Percentiles rank a stretch among this genome's conserved stretches.
phyloP scores from a whole-genome alignment of 179 eudicot genomes.

The Amaranthus tricolor region DNA sequence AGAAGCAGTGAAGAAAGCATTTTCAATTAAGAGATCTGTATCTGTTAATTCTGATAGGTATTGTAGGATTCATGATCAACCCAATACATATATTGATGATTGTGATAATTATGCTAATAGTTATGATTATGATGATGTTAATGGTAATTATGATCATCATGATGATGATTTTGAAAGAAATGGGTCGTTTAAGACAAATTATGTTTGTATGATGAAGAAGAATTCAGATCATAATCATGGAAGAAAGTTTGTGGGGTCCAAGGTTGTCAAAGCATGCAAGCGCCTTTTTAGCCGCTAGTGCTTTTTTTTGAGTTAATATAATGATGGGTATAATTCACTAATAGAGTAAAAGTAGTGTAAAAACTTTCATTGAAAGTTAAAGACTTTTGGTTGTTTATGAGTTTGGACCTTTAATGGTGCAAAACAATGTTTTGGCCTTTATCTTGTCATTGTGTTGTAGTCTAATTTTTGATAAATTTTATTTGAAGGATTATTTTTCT shows the following conservation, averaged over 20 bases:
- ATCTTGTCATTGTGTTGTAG: not conserved
- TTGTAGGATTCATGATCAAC: slow-evolving; percentile 62
- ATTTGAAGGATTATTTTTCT: too few species aligned
- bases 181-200: slow-evolving; percentile 28
- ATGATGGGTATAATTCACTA: slow-evolving; percentile 2
- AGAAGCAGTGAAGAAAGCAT: slow-evolving; percentile 49
- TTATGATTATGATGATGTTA: not conserved
- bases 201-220: slow-evolving; percentile 31
- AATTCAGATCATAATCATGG: slow-evolving; percentile 10
- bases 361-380: slow-evolving; percentile 13
- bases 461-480: not conserved
- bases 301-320: not conserved
- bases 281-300: slow-evolving; percentile 48
- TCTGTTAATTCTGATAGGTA: slow-evolving; percentile 59
- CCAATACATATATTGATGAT: slow-evolving; percentile 19
- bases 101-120: slow-evolving; percentile 2
- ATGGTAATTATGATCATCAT: slow-evolving; percentile 13
- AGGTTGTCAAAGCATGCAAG: slow-evolving; percentile 54
- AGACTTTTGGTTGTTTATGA: slow-evolving; percentile 2
- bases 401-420: not conserved
- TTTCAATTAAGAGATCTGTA: slow-evolving; percentile 58
- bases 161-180: slow-evolving; percentile 13
- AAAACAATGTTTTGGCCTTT: slow-evolving; percentile 8
- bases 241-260: slow-evolving; percentile 27
- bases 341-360: not conserved